phyloP scores from a whole-genome alignment of 371 early-diverging fungal species.

The Mucor lusitanicus region DNA sequence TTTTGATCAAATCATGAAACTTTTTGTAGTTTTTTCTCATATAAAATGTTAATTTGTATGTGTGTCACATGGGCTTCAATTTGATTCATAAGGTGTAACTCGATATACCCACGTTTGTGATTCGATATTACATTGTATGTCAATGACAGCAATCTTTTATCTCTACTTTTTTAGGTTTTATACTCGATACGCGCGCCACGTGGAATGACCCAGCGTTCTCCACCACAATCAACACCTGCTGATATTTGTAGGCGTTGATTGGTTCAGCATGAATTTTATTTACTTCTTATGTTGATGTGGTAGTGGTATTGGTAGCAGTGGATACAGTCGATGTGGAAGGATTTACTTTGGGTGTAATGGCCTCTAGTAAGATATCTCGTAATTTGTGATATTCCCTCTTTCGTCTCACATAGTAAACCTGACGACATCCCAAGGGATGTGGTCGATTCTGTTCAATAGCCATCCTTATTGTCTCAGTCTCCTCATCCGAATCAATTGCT shows the following conservation, averaged over 20 bases:
- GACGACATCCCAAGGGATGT: constrained; percentile 57
- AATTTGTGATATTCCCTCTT: constrained; percentile 64
- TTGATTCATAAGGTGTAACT: neutral
- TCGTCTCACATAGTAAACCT: constrained; percentile 55
- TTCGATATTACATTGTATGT: constrained; percentile 7
- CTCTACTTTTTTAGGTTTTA: neutral
- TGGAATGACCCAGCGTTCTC: neutral
- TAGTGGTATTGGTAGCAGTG: neutral
- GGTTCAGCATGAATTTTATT: constrained; percentile 1
- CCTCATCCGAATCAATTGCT: constrained; percentile 64
- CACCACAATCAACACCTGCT: neutral
- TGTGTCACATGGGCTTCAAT: constrained; percentile 1
- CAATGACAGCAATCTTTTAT: constrained; percentile 1
- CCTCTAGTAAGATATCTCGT: constrained; percentile 68
- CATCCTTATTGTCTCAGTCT: constrained; percentile 60
- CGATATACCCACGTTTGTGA: constrained; percentile 23
- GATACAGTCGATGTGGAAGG: neutral
- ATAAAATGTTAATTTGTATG: neutral
- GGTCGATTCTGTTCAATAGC: constrained; percentile 57
- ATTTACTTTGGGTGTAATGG: constrained; percentile 55
- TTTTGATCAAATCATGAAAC: constrained; percentile 2
- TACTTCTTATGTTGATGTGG: neutral
- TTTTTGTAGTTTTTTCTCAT: neutral
- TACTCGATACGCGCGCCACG: neutral
- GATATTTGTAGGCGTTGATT: constrained; percentile 5